Evolutionary conservation across 805 yeast genomes (phyloP).

Genomic region (Wickerhamiella domercqiae): DNA sequence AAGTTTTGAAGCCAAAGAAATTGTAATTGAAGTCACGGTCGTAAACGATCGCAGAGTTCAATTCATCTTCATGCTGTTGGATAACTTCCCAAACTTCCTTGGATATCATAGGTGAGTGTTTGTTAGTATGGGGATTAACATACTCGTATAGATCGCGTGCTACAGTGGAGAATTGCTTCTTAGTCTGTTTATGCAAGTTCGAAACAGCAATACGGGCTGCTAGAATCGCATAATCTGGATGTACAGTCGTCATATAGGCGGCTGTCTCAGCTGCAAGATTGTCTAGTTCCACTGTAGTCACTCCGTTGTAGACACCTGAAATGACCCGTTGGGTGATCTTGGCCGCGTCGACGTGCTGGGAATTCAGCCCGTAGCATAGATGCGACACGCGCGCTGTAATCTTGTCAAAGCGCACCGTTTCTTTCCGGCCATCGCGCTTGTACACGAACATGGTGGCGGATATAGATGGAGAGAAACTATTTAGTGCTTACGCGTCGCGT

Average conservation of each 20-base stretch:
- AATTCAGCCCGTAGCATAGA: slow-evolving; percentile 85
- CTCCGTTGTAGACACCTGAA: slow-evolving; percentile 94
- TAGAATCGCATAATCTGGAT: slow-evolving; percentile 90
- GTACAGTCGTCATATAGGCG: slow-evolving; percentile 92
- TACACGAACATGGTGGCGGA: slow-evolving; percentile 51
- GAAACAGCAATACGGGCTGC: slow-evolving; percentile 95
- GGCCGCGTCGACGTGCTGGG: slow-evolving; percentile 85
- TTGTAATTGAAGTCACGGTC: slow-evolving; percentile 66
- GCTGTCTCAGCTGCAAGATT: slow-evolving; percentile 90
- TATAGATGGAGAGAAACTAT: slow-evolving; percentile 1
- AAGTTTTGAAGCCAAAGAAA: slow-evolving; percentile 85
- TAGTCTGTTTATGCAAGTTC: slow-evolving; percentile 86
- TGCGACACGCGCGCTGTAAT: slow-evolving; percentile 92
- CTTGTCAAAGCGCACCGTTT: slow-evolving; percentile 89
- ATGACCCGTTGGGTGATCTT: slow-evolving; percentile 92
- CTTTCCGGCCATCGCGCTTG: slow-evolving; percentile 89
- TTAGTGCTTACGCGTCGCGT: slow-evolving; percentile 1
- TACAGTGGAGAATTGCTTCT: slow-evolving; percentile 69
- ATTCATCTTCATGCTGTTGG: slow-evolving; percentile 42
- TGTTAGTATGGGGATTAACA: slow-evolving; percentile 63
- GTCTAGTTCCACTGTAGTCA: slow-evolving; percentile 77
- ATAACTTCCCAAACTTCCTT: slow-evolving; percentile 50
- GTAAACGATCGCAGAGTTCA: slow-evolving; percentile 59
- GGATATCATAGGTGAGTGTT: slow-evolving; percentile 57
- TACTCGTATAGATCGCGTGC: slow-evolving; percentile 58